These are phyloP conservation scores for Mycena rosella DNA, from an alignment of 768 basidiomycete species.

Conservation along the genomic window DNA sequence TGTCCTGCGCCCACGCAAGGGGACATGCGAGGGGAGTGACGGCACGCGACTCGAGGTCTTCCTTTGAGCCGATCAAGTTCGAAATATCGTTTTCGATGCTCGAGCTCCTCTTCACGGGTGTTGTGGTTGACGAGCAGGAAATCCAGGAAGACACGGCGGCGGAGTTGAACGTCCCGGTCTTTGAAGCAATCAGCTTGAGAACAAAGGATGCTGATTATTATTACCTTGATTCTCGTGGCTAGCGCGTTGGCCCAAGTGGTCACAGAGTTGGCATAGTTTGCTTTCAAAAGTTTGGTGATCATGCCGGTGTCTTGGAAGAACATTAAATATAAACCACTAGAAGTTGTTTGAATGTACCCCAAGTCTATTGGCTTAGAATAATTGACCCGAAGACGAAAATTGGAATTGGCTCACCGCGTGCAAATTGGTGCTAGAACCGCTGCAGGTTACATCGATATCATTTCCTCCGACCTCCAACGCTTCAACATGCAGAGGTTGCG, in stretches of 20 bases:
- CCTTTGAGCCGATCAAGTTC: constrained; percentile 24
- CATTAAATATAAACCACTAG: background rate
- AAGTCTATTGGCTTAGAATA: background rate
- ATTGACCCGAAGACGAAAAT: background rate
- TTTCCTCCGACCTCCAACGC: constrained; percentile 59
- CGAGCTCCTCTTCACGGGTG: constrained; percentile 40
- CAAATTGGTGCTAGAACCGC: constrained; percentile 56
- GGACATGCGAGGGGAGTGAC: constrained; percentile 60
- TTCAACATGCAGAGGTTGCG: constrained; percentile 65
- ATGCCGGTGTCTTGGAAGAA: constrained; percentile 51
- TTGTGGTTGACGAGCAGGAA: constrained; percentile 54
- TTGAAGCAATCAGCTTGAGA: no score
- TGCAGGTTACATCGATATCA: constrained; percentile 55
- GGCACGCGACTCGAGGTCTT: constrained; percentile 41
- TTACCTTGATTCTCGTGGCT: constrained; percentile 56
- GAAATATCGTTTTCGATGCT: constrained; percentile 50
- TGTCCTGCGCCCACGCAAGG: constrained; percentile 61
- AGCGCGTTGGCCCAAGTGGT: constrained; percentile 56
- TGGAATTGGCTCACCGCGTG: constrained; percentile 51
- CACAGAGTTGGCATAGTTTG: constrained; percentile 51
- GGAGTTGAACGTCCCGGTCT: constrained; percentile 51
- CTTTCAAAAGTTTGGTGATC: constrained; percentile 51
- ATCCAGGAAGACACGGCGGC: constrained; percentile 50
- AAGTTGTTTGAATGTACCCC: background rate
- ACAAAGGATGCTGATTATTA: no score